Percentiles rank a stretch among this genome's conserved stretches.
These are phyloP conservation scores for Domatiomyces catenatus DNA, from an alignment of 2,329 filamentous ascomycete species.

Conservation along the genomic window DNA sequence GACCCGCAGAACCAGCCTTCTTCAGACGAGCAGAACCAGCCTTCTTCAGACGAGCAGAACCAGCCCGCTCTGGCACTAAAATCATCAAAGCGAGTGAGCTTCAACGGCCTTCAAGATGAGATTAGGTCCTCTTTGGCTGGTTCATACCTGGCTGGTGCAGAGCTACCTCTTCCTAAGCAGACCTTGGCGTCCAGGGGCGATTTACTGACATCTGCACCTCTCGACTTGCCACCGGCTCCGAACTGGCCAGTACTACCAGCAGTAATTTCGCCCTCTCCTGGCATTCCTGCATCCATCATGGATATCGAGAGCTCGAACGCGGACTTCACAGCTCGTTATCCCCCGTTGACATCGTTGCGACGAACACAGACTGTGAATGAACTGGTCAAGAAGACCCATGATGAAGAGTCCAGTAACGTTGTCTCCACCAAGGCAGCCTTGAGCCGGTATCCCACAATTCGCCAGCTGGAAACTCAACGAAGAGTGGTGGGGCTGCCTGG, in stretches of 20 bases:
- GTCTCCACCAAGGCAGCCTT: conserved; percentile 3
- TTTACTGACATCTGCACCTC: neutral
- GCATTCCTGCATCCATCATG: conserved; percentile 11
- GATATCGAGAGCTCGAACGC: conserved; percentile 21
- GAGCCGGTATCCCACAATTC: conserved; percentile 11
- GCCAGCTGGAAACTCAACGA: conserved; percentile 9
- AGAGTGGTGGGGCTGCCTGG: neutral
- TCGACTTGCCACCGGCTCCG: neutral
- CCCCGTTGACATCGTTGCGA: conserved; percentile 20
- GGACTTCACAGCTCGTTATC: conserved; percentile 22
- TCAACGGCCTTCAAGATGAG: neutral
- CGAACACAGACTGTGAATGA: conserved; percentile 10
- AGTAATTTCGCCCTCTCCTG: neutral
- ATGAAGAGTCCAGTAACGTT: neutral
- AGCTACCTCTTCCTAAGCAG: neutral
- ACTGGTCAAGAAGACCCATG: conserved; percentile 2
- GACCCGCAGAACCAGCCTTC: neutral
- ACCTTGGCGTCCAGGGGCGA: neutral
- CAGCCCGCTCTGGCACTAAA: neutral
- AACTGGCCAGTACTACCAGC: neutral
- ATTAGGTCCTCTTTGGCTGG: neutral
- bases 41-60: neutral
- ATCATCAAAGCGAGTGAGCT: neutral
- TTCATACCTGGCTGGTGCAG: neutral
- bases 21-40: neutral